These are phyloP conservation scores for Alternaria tenuissima DNA, from an alignment of 2,329 filamentous ascomycete genomes.

Conservation along the genomic window DNA sequence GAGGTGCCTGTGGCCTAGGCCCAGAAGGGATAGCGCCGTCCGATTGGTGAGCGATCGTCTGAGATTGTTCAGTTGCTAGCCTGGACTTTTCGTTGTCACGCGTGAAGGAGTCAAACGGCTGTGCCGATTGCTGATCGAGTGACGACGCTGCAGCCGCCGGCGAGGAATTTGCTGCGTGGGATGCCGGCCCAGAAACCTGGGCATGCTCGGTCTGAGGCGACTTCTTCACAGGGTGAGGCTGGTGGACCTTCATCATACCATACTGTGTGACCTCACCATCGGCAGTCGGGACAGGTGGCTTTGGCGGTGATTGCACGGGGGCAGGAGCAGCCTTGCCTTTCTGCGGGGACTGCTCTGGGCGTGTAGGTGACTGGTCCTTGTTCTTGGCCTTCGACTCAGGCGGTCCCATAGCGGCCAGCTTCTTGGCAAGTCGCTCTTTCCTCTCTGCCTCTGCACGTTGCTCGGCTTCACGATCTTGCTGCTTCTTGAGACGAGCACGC, in stretches of 20 bases:
- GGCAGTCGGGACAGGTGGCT: conserved; percentile 65
- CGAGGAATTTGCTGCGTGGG: conserved; percentile 27
- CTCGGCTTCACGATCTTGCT: conserved; percentile 63
- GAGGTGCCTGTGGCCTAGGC: conserved; percentile 38
- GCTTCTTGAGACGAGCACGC: conserved; percentile 72
- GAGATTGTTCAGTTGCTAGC: conserved; percentile 26
- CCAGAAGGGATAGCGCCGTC: conserved; percentile 27
- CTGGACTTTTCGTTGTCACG: conserved; percentile 32
- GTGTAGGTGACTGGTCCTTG: conserved; percentile 52
- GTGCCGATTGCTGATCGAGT: conserved; percentile 24
- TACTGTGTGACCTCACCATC: conserved; percentile 67
- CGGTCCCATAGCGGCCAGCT: conserved; percentile 74
- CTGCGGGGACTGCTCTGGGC: conserved; percentile 48
- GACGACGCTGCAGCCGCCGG: conserved; percentile 33
- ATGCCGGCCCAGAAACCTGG: conserved; percentile 22
- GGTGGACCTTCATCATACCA: conserved; percentile 69
- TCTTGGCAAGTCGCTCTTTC: conserved; percentile 74
- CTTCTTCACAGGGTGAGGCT: conserved; percentile 60
- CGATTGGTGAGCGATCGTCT: conserved; percentile 25
- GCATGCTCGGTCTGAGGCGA: conserved; percentile 26
- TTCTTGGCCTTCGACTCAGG: conserved; percentile 45
- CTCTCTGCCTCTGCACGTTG: conserved; percentile 75
- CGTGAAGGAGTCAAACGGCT: conserved; percentile 29
- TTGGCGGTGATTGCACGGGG: conserved; percentile 58
- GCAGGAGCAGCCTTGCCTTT: conserved; percentile 55